phyloP scores from a whole-genome alignment of 331 rosid genomes.

The Phaseolus coccineus region DNA sequence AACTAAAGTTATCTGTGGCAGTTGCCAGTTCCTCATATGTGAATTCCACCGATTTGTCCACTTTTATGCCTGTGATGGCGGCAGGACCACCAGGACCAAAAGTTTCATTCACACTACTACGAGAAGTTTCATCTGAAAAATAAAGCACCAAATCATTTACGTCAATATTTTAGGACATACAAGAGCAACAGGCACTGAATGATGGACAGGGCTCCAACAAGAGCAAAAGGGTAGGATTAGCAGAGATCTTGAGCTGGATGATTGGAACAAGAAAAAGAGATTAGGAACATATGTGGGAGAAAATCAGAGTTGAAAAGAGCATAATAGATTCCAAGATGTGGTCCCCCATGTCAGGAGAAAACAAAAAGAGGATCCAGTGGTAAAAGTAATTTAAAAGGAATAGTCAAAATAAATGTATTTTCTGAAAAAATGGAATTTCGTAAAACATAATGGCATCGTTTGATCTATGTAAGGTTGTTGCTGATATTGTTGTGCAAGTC shows the following conservation, averaged over 20 bases:
- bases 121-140: slow-evolving; percentile 54
- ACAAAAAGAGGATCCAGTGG: no score
- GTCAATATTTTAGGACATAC: background rate
- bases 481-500: background rate
- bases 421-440: background rate
- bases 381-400: slow-evolving; percentile 29
- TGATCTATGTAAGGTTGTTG: slow-evolving; percentile 15
- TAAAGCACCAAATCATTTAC: slow-evolving; percentile 30
- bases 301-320: slow-evolving; percentile 19
- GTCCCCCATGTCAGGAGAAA: background rate
- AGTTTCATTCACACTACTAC: slow-evolving; percentile 47
- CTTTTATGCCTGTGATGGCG: slow-evolving; percentile 66
- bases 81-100: slow-evolving; percentile 44
- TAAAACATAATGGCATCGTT: background rate
- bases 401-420: slow-evolving; percentile 9
- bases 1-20: slow-evolving; percentile 76
- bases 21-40: slow-evolving; percentile 82
- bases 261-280: slow-evolving; percentile 3
- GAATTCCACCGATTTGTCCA: slow-evolving; percentile 91
- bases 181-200: slow-evolving; percentile 8
- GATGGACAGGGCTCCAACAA: slow-evolving; percentile 29
- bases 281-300: slow-evolving; percentile 3
- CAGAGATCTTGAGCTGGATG: slow-evolving; percentile 13
- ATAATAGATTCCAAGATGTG: background rate
- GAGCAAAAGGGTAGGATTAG: slow-evolving; percentile 12